Conservation (phyloP, 2,329 filamentous ascomycete species). For the Chaetomiaceae sp. region DNA sequence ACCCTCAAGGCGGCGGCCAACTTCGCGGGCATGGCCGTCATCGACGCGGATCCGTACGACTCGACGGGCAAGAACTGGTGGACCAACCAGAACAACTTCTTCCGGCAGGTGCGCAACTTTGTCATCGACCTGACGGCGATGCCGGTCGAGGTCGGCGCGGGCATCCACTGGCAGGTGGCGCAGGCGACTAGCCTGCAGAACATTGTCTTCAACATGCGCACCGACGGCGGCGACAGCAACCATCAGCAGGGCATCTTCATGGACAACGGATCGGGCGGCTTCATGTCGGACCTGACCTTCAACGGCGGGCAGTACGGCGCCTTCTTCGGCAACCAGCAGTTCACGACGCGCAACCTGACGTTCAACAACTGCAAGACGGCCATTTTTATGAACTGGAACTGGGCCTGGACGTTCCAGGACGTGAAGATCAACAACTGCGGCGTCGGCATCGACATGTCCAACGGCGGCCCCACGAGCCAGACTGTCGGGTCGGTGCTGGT, state of each 20-base stretch:
- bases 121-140: constrained; percentile 69
- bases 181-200: constrained; percentile 78
- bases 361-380: constrained; percentile 81
- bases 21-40: constrained; percentile 82
- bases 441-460: constrained; percentile 76
- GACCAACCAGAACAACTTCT: constrained; percentile 81
- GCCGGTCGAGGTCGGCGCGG: constrained; percentile 57
- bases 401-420: constrained; percentile 78
- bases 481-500: constrained; percentile 82
- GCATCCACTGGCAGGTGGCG: constrained; percentile 83
- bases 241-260: constrained; percentile 75
- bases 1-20: constrained; percentile 67
- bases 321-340: constrained; percentile 83
- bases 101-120: constrained; percentile 77
- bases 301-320: constrained; percentile 75
- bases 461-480: constrained; percentile 56
- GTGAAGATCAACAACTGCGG: constrained; percentile 68
- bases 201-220: constrained; percentile 74
- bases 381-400: constrained; percentile 89
- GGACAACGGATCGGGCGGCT: constrained; percentile 79
- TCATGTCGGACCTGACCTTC: constrained; percentile 79
- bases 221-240: constrained; percentile 60
- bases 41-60: constrained; percentile 84
- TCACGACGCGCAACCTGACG: constrained; percentile 75
- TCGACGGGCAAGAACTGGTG: constrained; percentile 66